Conservation (phyloP, 2,329 filamentous ascomycete species). For the Xylariaceae sp. region DNA sequence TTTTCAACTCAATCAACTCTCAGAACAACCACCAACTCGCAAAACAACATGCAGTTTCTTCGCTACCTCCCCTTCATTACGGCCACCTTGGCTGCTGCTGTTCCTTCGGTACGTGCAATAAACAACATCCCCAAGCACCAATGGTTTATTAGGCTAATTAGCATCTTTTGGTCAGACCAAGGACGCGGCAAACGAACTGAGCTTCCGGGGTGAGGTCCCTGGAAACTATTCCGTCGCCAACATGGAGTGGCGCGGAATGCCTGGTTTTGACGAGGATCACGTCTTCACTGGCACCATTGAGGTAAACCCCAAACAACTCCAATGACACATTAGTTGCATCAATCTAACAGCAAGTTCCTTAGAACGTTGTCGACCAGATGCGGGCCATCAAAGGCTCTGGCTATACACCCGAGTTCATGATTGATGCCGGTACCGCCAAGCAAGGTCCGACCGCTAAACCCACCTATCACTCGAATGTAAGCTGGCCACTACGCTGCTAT, state of each 20-base stretch:
- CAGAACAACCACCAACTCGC: too few species aligned
- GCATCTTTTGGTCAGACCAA: background rate
- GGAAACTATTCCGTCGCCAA: background rate
- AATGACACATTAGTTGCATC: background rate
- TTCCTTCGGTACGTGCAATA: background rate
- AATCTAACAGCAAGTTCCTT: background rate
- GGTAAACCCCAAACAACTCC: background rate
- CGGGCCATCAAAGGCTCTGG: constrained; percentile 6
- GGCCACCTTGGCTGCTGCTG: background rate
- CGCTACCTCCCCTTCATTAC: background rate
- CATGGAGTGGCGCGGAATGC: constrained; percentile 11
- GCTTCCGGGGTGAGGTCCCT: background rate
- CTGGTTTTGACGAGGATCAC: constrained; percentile 3
- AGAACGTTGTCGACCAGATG: constrained; percentile 12
- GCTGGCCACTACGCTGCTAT: background rate
- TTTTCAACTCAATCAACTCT: constrained; percentile 35
- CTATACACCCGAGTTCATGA: constrained; percentile 6
- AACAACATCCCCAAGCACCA: background rate
- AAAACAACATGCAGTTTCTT: background rate
- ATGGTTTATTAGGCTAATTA: background rate
- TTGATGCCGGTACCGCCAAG: background rate
- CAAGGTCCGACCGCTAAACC: background rate
- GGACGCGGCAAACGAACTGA: background rate
- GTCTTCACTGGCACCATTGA: constrained; percentile 13
- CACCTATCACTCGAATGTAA: background rate